Percentiles rank a stretch among this genome's conserved stretches.
phyloP scores from a whole-genome alignment of 768 basidiomycete genomes.

The Hypholoma sublateritium region DNA sequence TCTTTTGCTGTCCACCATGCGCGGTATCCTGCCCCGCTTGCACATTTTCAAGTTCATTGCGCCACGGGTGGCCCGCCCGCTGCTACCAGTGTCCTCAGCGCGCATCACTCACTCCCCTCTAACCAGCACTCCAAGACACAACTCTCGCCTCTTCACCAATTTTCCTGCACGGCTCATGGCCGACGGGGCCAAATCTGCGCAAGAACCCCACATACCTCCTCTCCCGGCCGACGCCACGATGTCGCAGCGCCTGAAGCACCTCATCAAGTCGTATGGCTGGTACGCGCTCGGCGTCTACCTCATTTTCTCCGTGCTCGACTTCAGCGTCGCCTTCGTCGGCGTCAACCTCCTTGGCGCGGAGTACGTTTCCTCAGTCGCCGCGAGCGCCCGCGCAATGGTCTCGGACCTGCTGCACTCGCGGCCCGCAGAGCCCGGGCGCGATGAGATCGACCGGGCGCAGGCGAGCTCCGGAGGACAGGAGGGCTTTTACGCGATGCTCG shows the following conservation, averaged over 20 bases:
- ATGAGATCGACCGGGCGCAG: slow-evolving; percentile 52
- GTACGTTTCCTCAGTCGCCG: slow-evolving; percentile 71
- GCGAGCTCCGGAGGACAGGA: slow-evolving; percentile 48
- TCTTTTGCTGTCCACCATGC: slow-evolving; percentile 26
- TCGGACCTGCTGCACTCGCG: slow-evolving; percentile 45
- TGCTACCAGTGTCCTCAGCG: slow-evolving; percentile 46
- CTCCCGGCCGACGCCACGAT: slow-evolving; percentile 54
- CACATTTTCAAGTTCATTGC: slow-evolving; percentile 45
- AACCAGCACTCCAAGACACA: slow-evolving; percentile 24
- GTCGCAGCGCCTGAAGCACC: slow-evolving; percentile 72
- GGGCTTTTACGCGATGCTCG: slow-evolving; percentile 88
- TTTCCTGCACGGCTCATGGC: slow-evolving; percentile 47
- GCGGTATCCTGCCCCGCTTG: slow-evolving; percentile 42
- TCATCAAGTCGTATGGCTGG: slow-evolving; percentile 93
- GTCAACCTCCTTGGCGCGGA: slow-evolving; percentile 91
- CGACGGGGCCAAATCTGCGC: slow-evolving; percentile 24
- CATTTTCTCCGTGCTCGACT: slow-evolving; percentile 73
- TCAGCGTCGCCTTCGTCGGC: slow-evolving; percentile 78
- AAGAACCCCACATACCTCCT: slow-evolving; percentile 13
- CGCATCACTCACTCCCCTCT: slow-evolving; percentile 28
- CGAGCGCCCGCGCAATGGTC: slow-evolving; percentile 52
- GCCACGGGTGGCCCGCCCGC: slow-evolving; percentile 44
- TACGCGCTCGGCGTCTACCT: slow-evolving; percentile 92
- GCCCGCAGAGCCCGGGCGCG: slow-evolving; percentile 65
- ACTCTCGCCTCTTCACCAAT: slow-evolving; percentile 48